Evolutionary conservation across 2,329 filamentous ascomycete genomes (phyloP), one percentile per base, ranked within the genome.

Genomic region (Magnaporthiopsis poae): DNA sequence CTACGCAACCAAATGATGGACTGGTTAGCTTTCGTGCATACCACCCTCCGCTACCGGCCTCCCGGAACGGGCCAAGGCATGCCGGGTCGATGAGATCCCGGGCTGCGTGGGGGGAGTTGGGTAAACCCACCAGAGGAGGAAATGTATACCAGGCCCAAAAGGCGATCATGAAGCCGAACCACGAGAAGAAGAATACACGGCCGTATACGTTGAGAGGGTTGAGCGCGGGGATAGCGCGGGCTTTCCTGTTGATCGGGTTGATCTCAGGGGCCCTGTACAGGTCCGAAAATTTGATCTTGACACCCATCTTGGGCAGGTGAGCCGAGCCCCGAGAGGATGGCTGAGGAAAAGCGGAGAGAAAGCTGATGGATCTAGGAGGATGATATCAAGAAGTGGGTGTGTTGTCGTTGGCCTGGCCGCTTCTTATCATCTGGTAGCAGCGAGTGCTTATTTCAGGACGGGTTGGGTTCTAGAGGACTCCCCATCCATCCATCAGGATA

Each of bases 91-190:
- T 13, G 9, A 25, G 13, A 56, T 29, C 29, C 2, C 25, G 35
- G 9, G 21, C 15, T 46, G 39, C 25, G 33, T 52, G 25, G 39
- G 27, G 21, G 33, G 5, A 3, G 1, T 27, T 27, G 62, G n/a
- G 39, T 35, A n/a, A n/a, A 76, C 84, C 78, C 82, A 91, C 88
- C 74, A 95, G 80, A 71, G 92, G 92, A 70, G 92, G 91, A 77
- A 96, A 96, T 1, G 92, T 90, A 80, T 96, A 96, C 90, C 90
- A 96, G 13, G 91, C 92, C 84, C 91, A 91, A 78, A 96, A 96
- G 9, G 90, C 89, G 65, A 94, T 85, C 84, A 95, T 88, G 77
- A 95, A 95, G 2, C 90, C 90, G 63, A 92, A 83, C 87, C 90
- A 95, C 1, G 90, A 90, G 79, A 96, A 96, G 81, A 93, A 92